Evolutionary conservation across 176 grass and related monocot species (phyloP).

Genomic region (Triticum timopheevii): DNA sequence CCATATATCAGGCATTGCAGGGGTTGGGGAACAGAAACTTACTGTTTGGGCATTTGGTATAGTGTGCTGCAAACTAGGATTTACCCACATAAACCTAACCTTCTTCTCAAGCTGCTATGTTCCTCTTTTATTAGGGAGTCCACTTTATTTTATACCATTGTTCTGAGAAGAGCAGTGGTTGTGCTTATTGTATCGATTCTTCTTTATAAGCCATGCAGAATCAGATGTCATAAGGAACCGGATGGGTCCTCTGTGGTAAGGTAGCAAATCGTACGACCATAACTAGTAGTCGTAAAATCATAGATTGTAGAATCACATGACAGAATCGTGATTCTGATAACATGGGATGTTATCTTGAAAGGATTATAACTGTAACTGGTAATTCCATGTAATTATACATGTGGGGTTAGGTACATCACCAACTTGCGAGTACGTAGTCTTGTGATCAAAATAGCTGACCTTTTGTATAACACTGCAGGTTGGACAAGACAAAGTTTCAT

Average conservation of each 20-base stretch:
- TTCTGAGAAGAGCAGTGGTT: background rate
- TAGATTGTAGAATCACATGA: background rate
- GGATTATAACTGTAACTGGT: background rate
- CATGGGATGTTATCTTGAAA: background rate
- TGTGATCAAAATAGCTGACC: constrained; percentile 2
- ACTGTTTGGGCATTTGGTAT: background rate
- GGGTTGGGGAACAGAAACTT: background rate
- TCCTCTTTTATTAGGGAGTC: background rate
- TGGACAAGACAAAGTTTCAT: constrained; percentile 95
- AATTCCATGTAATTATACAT: background rate
- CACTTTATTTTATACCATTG: background rate
- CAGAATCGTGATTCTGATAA: background rate
- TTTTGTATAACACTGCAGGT: constrained; percentile 43
- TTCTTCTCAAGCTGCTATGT: background rate
- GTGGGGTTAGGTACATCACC: background rate
- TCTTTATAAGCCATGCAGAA: background rate
- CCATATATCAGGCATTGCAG: too few species aligned
- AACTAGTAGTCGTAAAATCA: background rate
- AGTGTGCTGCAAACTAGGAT: background rate
- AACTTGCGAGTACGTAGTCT: background rate
- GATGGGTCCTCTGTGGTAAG: background rate
- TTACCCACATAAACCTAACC: background rate
- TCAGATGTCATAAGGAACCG: background rate
- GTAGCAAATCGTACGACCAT: background rate
- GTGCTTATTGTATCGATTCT: background rate